These are phyloP conservation scores for Anastatica hierochuntica DNA, from an alignment of 345 rosid genomes.

Conservation along the genomic window DNA sequence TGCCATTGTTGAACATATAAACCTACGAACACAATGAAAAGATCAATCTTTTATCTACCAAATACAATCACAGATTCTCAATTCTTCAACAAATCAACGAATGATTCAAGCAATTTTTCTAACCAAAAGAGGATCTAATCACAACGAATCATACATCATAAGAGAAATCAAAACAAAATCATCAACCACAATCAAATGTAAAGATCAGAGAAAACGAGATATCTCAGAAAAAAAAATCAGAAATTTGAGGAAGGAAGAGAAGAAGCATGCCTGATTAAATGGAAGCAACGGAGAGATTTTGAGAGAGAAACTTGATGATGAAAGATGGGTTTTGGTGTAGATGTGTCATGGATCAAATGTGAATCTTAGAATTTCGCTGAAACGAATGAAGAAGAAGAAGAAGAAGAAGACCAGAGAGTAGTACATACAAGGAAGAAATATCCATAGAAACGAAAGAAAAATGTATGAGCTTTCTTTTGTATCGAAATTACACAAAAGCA, in stretches of 20 bases:
- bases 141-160: background rate
- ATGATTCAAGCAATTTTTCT: no score
- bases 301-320: slow-evolving; percentile 1
- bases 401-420: slow-evolving; percentile 13
- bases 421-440: slow-evolving; percentile 2
- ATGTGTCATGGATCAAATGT: slow-evolving; percentile 22
- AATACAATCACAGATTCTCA: no score
- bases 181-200: background rate
- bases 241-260: slow-evolving; percentile 8
- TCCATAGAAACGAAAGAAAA: slow-evolving; percentile 20
- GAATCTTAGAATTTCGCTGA: slow-evolving; percentile 18
- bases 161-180: background rate
- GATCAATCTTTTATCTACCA: no score
- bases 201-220: background rate
- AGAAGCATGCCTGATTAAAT: slow-evolving; percentile 22
- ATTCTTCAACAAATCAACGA: no score
- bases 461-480: slow-evolving; percentile 1
- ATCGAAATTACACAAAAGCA: background rate
- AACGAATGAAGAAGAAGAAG: slow-evolving; percentile 1
- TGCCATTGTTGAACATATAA: background rate
- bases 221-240: background rate
- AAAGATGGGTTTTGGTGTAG: background rate
- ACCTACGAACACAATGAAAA: no score
- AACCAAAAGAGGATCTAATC: background rate
- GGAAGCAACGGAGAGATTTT: slow-evolving; percentile 4